phyloP scores from a whole-genome alignment of 2,329 filamentous ascomycete species.

The Aspergillus sp. region DNA sequence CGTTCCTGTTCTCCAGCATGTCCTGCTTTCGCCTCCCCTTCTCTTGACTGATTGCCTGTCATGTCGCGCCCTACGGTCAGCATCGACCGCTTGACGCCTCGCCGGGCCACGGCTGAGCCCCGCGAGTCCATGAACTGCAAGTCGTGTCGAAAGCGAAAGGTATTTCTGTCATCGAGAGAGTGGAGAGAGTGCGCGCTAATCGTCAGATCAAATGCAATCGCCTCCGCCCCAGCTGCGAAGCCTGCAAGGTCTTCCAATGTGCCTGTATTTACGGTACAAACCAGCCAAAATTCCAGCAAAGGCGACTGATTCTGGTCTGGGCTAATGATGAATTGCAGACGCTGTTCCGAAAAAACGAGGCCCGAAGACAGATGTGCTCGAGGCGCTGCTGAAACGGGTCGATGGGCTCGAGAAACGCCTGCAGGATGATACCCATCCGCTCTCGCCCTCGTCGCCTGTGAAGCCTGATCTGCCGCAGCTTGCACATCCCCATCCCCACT shows the following conservation, averaged over 20 bases:
- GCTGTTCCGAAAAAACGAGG: constrained; percentile 87
- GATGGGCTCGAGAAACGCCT: constrained; percentile 80
- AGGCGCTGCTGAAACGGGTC: constrained; percentile 79
- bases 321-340: constrained; percentile 47
- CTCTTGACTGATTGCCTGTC: neutral
- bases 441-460: constrained; percentile 44
- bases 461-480: constrained; percentile 16
- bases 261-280: constrained; percentile 78
- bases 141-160: constrained; percentile 89
- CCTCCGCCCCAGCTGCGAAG: constrained; percentile 78
- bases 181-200: neutral
- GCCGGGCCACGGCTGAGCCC: constrained; percentile 71
- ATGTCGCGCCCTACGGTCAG: constrained; percentile 77
- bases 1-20: too few relatives aligned
- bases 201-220: constrained; percentile 87
- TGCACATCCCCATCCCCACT: neutral
- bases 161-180: constrained; percentile 38
- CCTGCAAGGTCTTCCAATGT: constrained; percentile 85
- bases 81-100: constrained; percentile 74
- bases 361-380: constrained; percentile 84
- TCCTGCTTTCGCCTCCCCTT: too few relatives aligned
- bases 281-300: neutral
- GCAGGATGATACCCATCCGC: constrained; percentile 61
- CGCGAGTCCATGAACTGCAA: constrained; percentile 96
- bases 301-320: neutral